Base-by-base conservation (phyloP, 106 monocot species). In the Amphibolis antarctica region DNA sequence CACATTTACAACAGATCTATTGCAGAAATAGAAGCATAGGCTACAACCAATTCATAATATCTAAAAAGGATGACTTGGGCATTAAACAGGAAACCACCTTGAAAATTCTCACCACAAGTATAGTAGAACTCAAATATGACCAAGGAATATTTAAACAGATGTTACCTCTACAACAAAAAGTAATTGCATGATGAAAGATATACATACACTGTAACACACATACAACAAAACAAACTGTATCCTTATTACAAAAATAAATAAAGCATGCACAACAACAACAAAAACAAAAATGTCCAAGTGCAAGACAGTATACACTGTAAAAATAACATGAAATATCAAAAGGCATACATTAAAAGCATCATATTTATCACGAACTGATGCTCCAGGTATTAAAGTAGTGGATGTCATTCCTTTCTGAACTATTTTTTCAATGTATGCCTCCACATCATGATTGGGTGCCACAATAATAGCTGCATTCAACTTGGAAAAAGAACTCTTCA, bases 381-480 rank as follows among this genome's bases (percentile, higher is more conserved):
- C 63, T 62, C 90, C 90, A 44, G 82, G 62, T 67, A 98, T 59
- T 55, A 87, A 60, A 63, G 76, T 67, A 17, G 78, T 18, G 43
- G 82, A 66, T 49, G 73, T 27, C 1, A 76, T 67, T 55, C 60
- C 77, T 36, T 66, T 77, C 44, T 49, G 69, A 59, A 90, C 53
- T 46, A 65, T 67, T 59, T 59, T 75, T 5, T 75, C 42, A 65
- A 90, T 68, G 64, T 80, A 82, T 42, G 49, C 44, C 54, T 78
- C 74, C 58, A 98, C 90, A 69, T 91, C 66, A 43, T 44, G 68
- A 66, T 98, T 80, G 44, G 85, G 78, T 51, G 96, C 96, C 55
- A 87, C 68, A 59, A 76, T 82, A 71, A 98, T 71, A 52, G 84
- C 61, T 9, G 61, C 29, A 23, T 78, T 71, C 63, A 91, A 63